Evolutionary conservation across 2,329 filamentous ascomycete genomes (phyloP).

Genomic region (Sclerotinia trifoliorum): DNA sequence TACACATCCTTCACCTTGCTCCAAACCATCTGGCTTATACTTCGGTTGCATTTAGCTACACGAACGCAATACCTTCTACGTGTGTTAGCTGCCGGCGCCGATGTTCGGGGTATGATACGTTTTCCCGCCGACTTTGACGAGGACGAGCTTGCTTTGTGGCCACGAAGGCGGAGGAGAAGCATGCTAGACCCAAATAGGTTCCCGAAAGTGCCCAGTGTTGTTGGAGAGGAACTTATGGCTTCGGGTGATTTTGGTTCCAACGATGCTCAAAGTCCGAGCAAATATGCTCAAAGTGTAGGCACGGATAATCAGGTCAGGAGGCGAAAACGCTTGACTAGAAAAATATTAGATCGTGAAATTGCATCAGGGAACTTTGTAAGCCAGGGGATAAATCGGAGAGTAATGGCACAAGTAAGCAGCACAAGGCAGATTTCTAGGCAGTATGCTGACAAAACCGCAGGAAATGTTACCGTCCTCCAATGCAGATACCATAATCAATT

Average conservation of each 20-base stretch:
- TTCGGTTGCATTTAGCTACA: constrained; percentile 32
- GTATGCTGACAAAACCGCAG: constrained; percentile 43
- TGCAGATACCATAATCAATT: constrained; percentile 85
- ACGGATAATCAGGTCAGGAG: constrained; percentile 29
- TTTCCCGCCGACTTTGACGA: constrained; percentile 30
- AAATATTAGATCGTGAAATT: constrained; percentile 78
- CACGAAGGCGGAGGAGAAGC: constrained; percentile 47
- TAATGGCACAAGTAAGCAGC: constrained; percentile 64
- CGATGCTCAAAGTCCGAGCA: constrained; percentile 47
- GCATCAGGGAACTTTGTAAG: constrained; percentile 63
- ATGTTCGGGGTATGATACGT: constrained; percentile 20
- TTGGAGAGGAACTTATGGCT: constrained; percentile 75
- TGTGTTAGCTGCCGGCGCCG: constrained; percentile 27
- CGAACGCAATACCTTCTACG: constrained; percentile 31
- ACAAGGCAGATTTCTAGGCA: not conserved
- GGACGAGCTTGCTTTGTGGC: constrained; percentile 42
- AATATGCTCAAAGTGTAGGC: constrained; percentile 25
- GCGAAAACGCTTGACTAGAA: constrained; percentile 61
- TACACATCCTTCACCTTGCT: constrained; percentile 29
- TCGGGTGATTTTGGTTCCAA: constrained; percentile 77
- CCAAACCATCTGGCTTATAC: constrained; percentile 35
- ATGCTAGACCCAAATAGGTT: constrained; percentile 59
- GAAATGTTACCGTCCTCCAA: constrained; percentile 73
- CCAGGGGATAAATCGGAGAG: constrained; percentile 57
- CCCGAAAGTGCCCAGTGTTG: constrained; percentile 79